Base-by-base conservation (phyloP, 1,139 yeast genomes). In the Nakaseomyces glabratus region DNA sequence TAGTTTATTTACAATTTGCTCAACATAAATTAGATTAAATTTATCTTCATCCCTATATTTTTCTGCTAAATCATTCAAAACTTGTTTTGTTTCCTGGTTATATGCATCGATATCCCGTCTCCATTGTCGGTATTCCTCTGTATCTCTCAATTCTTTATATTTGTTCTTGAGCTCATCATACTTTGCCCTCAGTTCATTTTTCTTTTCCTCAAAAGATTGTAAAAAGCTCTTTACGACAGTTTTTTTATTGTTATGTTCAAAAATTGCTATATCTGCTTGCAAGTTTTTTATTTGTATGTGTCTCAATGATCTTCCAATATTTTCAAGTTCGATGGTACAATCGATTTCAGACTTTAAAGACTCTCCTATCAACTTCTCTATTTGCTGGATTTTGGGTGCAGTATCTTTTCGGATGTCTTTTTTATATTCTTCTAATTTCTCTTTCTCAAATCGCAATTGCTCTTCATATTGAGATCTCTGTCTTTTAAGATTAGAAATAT, bases 101-200 rank as follows among this genome's bases (percentile, higher is more conserved):
- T 69, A 70, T 1, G 49, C 41, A 8, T 51, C 51, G 20, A 69
- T 65, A 38, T 63, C 65, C 15, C 56, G 57, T 40, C 63, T 63
- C 41, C 75, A 63, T 31, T 56, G 58, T 31, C 56, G 55, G 11
- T 66, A 68, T 10, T 69, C 69, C 14, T 63, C 69, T 33, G 71
- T 64, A 31, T 66, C 62, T 41, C 63, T 69, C 37, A 65, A 57
- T 36, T 60, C 61, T 31, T 66, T 66, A 35, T 69, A 66, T 28
- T 58, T 59, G 15, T 52, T 46, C 37, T 69, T 65, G 6, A 74
- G 71, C 11, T 52, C 52, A 5, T 58, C 57, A 42, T 66, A 69
- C 4, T 58, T 62, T 5, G 51, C 35, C 49, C 58, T 38, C 52
- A 61, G 23, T 44, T 54, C 33, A 40, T 49, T 35, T 55, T 64